These are phyloP conservation scores for Leishmania major DNA, from an alignment of 208 protist species.

Conservation along the genomic window DNA sequence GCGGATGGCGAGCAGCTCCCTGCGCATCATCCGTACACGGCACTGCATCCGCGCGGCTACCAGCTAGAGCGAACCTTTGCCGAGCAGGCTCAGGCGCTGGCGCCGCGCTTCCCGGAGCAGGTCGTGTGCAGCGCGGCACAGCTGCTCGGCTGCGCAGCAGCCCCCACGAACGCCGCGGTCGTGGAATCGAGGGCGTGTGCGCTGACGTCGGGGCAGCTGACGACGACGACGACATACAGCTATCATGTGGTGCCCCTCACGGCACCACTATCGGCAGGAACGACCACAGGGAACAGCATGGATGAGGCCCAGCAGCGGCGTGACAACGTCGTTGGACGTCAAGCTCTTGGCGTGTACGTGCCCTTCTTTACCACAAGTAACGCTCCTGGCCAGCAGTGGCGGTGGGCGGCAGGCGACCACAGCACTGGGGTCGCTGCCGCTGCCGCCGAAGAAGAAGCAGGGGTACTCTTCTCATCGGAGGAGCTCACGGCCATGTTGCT, in stretches of 20 bases:
- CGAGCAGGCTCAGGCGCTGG: conserved; percentile 79
- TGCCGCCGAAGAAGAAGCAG: not conserved
- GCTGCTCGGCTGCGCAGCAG: conserved; percentile 41
- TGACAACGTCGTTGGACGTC: not conserved
- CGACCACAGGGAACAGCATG: not conserved
- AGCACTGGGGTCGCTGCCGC: not conserved
- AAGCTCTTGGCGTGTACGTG: conserved; percentile 18
- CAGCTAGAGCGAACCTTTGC: conserved; percentile 88
- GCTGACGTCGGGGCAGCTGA: conserved; percentile 17
- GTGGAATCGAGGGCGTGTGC: not conserved
- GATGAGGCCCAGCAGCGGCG: not conserved
- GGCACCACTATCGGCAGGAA: not conserved
- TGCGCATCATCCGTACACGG: not conserved
- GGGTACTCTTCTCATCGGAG: conserved; percentile 61
- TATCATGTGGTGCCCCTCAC: conserved; percentile 16
- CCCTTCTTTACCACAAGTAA: conserved; percentile 14
- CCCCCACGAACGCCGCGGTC: not conserved
- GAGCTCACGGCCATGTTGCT: conserved; percentile 91
- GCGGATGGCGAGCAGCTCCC: not conserved
- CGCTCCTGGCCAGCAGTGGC: conserved; percentile 10
- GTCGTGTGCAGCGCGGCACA: conserved; percentile 61
- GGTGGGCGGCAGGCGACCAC: not conserved
- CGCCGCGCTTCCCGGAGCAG: conserved; percentile 73
- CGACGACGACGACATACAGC: conserved; percentile 7
- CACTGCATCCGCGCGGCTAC: conserved; percentile 20